A percentile compares a stretch with the other conserved stretches of the same genome.
These are phyloP conservation scores for Peribolospora baueri DNA, from an alignment of 768 basidiomycete genomes.

Conservation along the genomic window DNA sequence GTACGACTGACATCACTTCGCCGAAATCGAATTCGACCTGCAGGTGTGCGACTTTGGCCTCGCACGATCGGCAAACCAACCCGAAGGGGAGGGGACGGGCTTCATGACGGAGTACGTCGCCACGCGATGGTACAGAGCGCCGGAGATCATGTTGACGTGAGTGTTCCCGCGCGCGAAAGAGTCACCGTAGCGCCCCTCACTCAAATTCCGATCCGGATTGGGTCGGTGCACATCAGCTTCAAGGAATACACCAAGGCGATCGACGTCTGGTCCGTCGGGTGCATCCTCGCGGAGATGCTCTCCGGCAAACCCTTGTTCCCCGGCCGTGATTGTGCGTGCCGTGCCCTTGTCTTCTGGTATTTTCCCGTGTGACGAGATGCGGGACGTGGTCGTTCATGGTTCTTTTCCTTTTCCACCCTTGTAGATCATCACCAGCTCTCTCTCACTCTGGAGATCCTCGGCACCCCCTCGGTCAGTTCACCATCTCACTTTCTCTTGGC, in stretches of 20 bases:
- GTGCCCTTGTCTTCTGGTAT: neutral
- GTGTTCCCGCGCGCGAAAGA: neutral
- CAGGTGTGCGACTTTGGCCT: slow-evolving; percentile 65
- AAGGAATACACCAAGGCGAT: slow-evolving; percentile 81
- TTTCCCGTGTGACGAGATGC: neutral
- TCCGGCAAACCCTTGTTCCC: slow-evolving; percentile 89
- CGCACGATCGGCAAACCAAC: slow-evolving; percentile 28
- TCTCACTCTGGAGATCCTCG: slow-evolving; percentile 85
- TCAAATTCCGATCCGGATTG: neutral
- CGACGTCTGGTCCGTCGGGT: slow-evolving; percentile 24
- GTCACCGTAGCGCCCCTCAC: neutral
- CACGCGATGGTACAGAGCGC: slow-evolving; percentile 94
- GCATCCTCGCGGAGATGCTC: slow-evolving; percentile 61
- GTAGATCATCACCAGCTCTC: slow-evolving; percentile 88
- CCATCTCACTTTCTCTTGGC: no score
- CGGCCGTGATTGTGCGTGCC: slow-evolving; percentile 48
- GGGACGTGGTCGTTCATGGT: neutral
- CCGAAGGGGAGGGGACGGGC: slow-evolving; percentile 27
- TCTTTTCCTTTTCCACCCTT: neutral
- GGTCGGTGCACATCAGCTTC: slow-evolving; percentile 24
- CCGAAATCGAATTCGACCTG: neutral
- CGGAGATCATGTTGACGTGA: slow-evolving; percentile 86
- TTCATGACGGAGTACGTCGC: slow-evolving; percentile 89
- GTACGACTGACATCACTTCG: neutral
- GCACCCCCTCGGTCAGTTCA: slow-evolving; percentile 44